A percentile compares a stretch with the other conserved stretches of the same genome.
Conservation (phyloP, 768 basidiomycete species). For the Boletus eberwhitei region DNA sequence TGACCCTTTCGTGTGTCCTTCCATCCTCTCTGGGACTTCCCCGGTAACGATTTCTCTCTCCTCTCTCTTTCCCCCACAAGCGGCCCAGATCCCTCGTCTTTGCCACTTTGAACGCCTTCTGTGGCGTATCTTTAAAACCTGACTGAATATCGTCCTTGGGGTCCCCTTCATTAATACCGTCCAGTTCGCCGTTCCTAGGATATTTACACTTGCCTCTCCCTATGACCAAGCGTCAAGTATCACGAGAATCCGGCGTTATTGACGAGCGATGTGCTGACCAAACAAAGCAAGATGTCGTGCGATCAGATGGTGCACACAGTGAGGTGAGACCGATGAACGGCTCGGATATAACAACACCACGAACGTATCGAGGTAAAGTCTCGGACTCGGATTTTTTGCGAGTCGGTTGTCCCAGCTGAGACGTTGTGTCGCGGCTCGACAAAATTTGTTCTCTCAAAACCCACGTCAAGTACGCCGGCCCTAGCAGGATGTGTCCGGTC, state of each 20-base stretch:
- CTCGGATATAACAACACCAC: not conserved
- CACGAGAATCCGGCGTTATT: too few relatives aligned
- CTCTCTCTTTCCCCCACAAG: too few relatives aligned
- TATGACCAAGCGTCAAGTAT: not conserved
- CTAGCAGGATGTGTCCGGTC: not conserved
- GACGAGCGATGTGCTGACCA: too few relatives aligned
- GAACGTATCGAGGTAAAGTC: not conserved
- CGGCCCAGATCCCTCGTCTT: not conserved
- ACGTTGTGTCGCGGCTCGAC: not conserved
- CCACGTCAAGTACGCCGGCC: not conserved
- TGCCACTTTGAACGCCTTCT: not conserved
- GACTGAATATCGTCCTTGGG: not conserved
- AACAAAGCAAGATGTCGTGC: not conserved
- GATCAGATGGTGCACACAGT: not conserved
- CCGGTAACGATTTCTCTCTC: not conserved
- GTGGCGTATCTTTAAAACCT: too few relatives aligned
- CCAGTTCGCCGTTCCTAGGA: not conserved
- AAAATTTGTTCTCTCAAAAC: not conserved
- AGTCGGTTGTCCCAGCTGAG: too few relatives aligned
- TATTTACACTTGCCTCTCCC: too few relatives aligned
- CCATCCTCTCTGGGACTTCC: too few relatives aligned
- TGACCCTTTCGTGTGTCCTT: not conserved
- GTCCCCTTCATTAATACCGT: not conserved
- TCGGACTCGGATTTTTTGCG: too few relatives aligned
- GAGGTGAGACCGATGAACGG: not conserved